Evolutionary conservation across 768 basidiomycete species (phyloP), one percentile per base, ranked within the genome.

Genomic region (Flagelloscypha sp.): DNA sequence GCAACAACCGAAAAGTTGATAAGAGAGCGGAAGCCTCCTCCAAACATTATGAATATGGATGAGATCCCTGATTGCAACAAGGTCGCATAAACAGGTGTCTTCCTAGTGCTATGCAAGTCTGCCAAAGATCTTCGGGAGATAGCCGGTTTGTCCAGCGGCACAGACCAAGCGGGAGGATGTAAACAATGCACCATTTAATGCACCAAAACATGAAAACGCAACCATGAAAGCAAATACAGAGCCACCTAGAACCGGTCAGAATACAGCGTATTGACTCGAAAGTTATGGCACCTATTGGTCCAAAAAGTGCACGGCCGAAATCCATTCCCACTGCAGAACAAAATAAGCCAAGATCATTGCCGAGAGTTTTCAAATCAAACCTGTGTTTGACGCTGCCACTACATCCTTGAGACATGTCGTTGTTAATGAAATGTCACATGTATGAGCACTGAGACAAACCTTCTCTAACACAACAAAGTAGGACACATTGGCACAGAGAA

Each of bases 381-480:
- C n/a, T n/a, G n/a, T n/a, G n/a, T n/a, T n/a, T n/a, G n/a, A n/a
- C n/a, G n/a, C n/a, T n/a, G n/a, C n/a, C n/a, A n/a, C n/a, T n/a
- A n/a, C n/a, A n/a, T n/a, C n/a, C n/a, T n/a, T n/a, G n/a, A n/a
- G n/a, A n/a, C n/a, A n/a, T n/a, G n/a, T n/a, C n/a, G n/a, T n/a
- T n/a, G n/a, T n/a, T n/a, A n/a, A n/a, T n/a, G n/a, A n/a, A n/a
- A n/a, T n/a, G n/a, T n/a, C n/a, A n/a, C n/a, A n/a, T n/a, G n/a
- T n/a, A n/a, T n/a, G n/a, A n/a, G n/a, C n/a, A 20, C 11, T 35
- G 20, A 19, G n/a, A 23, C 52, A 33, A 48, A 78, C 82, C 66
- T 80, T 80, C 56, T 89, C 83, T n/a, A 99, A 71, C 7, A 97
- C 87, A 18, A 88, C 77, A 42, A 97, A 92, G 59, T 98, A 99